A percentile compares a stretch with the other conserved stretches of the same genome.
phyloP scores from a whole-genome alignment of 2,329 filamentous ascomycete species.

The Pseudogymnoascus sp. region DNA sequence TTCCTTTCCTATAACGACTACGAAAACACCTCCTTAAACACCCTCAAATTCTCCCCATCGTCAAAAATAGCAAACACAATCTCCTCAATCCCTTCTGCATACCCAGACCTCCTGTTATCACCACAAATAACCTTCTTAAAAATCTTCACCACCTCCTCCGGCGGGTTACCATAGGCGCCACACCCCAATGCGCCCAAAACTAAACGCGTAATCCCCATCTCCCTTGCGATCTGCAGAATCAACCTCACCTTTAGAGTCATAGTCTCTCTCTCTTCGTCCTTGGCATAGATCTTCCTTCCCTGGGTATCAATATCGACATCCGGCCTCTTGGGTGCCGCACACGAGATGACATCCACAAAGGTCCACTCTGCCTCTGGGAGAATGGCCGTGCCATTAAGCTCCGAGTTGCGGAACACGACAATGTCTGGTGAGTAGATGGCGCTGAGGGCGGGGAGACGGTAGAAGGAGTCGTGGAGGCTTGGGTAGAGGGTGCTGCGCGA shows the following conservation, averaged over 20 bases:
- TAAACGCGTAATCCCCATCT: constrained; percentile 48
- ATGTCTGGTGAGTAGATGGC: constrained; percentile 55
- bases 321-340: constrained; percentile 18
- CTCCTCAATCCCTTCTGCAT: constrained; percentile 53
- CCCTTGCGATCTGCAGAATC: constrained; percentile 35
- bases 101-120: constrained; percentile 53
- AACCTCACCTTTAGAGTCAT: constrained; percentile 25
- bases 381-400: constrained; percentile 35
- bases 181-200: constrained; percentile 65
- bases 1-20: constrained; percentile 14
- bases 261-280: constrained; percentile 23
- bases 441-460: constrained; percentile 27
- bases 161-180: constrained; percentile 58
- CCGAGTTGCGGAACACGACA: constrained; percentile 48
- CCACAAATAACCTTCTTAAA: constrained; percentile 52
- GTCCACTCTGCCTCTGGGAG: constrained; percentile 32
- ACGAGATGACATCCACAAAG: constrained; percentile 23
- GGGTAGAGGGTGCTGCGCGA: constrained; percentile 50
- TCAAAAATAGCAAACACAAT: constrained; percentile 58
- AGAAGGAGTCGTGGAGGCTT: constrained; percentile 37
- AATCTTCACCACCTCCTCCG: constrained; percentile 51
- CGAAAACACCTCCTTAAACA: constrained; percentile 37
- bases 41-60: constrained; percentile 43
- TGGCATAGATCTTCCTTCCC: constrained; percentile 16
- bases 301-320: constrained; percentile 11